Evolutionary conservation across 2,329 filamentous ascomycete genomes (phyloP), one percentile per base, ranked within the genome.

Genomic region (Hypoxylon sp.): DNA sequence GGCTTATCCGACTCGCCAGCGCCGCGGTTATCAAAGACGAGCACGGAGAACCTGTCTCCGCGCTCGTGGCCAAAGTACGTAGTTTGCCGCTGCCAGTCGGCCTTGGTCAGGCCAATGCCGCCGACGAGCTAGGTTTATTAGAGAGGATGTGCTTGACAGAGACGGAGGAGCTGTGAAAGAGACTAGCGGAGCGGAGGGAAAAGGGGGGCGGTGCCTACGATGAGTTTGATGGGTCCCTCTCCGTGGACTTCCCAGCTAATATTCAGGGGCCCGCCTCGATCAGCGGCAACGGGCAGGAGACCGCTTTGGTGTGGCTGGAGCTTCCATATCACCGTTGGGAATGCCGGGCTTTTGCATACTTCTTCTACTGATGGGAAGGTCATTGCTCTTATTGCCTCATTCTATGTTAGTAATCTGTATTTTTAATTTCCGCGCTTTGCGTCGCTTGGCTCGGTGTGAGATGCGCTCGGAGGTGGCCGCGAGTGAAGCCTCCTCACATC

Each of bases 201-300:
- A n/a, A 22, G 5, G 5, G 46, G 13, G 30, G 17, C 11, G 31
- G 40, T 31, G 30, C 91, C 72, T 84, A 95, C 93, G 74, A 94
- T 84, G 71, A 95, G 81, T 82, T 92, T 92, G 72, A 87, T 85
- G 51, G 90, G 87, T 2, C 92, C 93, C 66, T 85, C 82, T 61
- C 93, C 93, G 81, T 97, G 93, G 54, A 95, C 84, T 79, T 96
- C 92, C 85, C 92, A 97, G 61, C 88, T 85, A 54, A 97, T 89
- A 55, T 91, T 86, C 72, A 97, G 83, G 25, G 92, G 93, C 1
- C 92, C 93, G 70, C 93, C 91, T 73, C 92, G 87, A 42, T 83
- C 87, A 61, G 86, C 83, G 25, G 91, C 93, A 33, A 93, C 92
- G 2, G 87, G 80, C 4, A 88, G 76, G 49, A 85, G 85, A 3